Evolutionary conservation across 371 early-diverging fungal species (phyloP).

Genomic region (Mortierella sp.): DNA sequence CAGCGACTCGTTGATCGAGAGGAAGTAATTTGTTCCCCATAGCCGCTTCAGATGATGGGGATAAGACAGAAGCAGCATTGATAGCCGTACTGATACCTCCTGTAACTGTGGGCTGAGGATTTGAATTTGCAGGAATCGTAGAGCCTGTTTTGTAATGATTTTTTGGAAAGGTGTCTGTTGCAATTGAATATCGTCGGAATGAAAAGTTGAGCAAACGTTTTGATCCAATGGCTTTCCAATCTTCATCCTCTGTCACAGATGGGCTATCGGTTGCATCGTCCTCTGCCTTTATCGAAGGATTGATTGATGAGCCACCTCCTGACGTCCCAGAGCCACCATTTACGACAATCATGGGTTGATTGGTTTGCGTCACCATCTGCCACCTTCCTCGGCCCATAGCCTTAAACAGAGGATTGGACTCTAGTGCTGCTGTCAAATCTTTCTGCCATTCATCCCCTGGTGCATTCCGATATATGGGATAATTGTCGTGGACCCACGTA

Average conservation of each 20-base stretch:
- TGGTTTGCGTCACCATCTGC: constrained; percentile 54
- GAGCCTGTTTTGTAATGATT: constrained; percentile 45
- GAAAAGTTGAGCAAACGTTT: constrained; percentile 50
- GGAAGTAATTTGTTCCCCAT: constrained; percentile 32
- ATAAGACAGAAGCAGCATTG: constrained; percentile 14
- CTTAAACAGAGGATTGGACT: constrained; percentile 53
- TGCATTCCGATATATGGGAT: constrained; percentile 54
- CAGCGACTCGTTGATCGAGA: constrained; percentile 27
- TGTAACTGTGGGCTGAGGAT: constrained; percentile 6
- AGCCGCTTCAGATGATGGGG: constrained; percentile 24
- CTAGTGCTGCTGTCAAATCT: constrained; percentile 50
- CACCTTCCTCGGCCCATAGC: constrained; percentile 58
- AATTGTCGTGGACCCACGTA: constrained; percentile 57
- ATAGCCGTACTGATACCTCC: constrained; percentile 4
- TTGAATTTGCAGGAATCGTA: constrained; percentile 29
- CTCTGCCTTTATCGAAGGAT: constrained; percentile 31
- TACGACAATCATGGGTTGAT: constrained; percentile 29
- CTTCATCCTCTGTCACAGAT: constrained; percentile 57
- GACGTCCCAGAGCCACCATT: constrained; percentile 23
- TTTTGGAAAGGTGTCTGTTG: constrained; percentile 54
- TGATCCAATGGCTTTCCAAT: constrained; percentile 57
- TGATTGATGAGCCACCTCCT: constrained; percentile 15
- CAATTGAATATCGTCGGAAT: constrained; percentile 54
- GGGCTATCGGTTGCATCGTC: constrained; percentile 55
- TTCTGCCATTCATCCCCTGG: constrained; percentile 56